Evolutionary conservation across 164 flowering plant species (phyloP).

Genomic region (Taxillus chinensis): DNA sequence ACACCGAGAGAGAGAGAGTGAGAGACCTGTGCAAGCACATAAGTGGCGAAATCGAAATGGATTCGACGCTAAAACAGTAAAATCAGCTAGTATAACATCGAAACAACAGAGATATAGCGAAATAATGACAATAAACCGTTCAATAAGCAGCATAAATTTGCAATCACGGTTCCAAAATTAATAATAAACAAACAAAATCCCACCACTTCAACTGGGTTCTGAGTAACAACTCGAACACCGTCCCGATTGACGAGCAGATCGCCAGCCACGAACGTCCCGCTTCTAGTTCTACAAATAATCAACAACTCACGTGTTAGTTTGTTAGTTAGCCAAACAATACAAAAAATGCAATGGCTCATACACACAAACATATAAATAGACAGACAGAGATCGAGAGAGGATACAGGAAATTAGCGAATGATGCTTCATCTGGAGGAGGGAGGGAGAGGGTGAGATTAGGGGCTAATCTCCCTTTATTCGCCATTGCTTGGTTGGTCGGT

Average conservation of each 20-base stretch:
- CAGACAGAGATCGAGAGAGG: conserved; percentile 10
- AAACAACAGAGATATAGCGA: too few species aligned
- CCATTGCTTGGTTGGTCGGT: conserved; percentile 2
- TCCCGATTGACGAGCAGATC: conserved; percentile 86
- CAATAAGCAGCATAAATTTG: too few species aligned
- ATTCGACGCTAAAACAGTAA: too few species aligned
- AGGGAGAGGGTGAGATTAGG: conserved; percentile 34
- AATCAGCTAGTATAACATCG: too few species aligned
- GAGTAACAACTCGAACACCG: conserved; percentile 75
- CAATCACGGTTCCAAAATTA: too few species aligned
- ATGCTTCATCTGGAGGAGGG: conserved; percentile 39
- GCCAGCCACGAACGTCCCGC: conserved; percentile 86
- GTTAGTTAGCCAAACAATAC: not conserved
- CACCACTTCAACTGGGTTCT: conserved; percentile 49
- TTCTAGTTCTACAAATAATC: conserved; percentile 41
- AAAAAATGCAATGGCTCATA: not conserved
- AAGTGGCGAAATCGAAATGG: too few species aligned
- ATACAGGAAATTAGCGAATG: conserved; percentile 66
- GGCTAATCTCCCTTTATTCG: conserved; percentile 26
- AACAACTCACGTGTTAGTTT: not conserved
- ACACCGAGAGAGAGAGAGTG: too few species aligned
- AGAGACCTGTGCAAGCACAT: too few species aligned
- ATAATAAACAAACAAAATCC: not conserved
- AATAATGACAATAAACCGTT: too few species aligned
- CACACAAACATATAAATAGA: conserved; percentile 1